Evolutionary conservation across 2,329 filamentous ascomycete species (phyloP).

Genomic region (Phaeosphaeria sp.): DNA sequence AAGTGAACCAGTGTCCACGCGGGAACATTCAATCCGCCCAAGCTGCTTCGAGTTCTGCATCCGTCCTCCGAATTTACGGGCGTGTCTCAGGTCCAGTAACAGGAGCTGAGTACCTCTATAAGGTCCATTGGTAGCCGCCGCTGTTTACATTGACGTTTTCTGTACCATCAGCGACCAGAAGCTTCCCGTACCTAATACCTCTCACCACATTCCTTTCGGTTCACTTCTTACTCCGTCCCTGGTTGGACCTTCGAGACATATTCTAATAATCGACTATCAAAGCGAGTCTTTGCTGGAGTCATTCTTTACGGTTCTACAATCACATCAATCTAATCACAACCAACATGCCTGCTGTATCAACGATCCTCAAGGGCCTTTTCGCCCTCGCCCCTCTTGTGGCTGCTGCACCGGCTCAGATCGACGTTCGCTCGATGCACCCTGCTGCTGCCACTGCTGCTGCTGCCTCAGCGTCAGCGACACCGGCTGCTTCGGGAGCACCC

Average conservation of each 20-base stretch:
- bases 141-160: conserved; percentile 47
- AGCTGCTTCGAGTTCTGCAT: conserved; percentile 38
- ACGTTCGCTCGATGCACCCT: conserved; percentile 31
- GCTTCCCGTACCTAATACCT: conserved; percentile 46
- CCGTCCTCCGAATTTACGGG: conserved; percentile 47
- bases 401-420: conserved; percentile 38
- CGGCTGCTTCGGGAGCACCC: conserved; percentile 15
- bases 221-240: conserved; percentile 47
- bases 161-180: conserved; percentile 46
- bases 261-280: conserved; percentile 45
- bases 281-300: conserved; percentile 49
- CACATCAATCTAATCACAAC: conserved; percentile 39
- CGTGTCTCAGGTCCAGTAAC: conserved; percentile 44
- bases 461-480: conserved; percentile 16
- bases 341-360: conserved; percentile 48
- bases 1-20: conserved; percentile 39
- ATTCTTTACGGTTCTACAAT: conserved; percentile 24
- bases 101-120: conserved; percentile 45
- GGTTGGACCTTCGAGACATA: conserved; percentile 48
- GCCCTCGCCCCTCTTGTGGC: conserved; percentile 44
- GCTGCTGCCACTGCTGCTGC: conserved; percentile 15
- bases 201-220: conserved; percentile 45
- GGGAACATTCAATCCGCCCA: conserved; percentile 40
- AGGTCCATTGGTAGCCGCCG: conserved; percentile 47
- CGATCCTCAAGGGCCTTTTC: conserved; percentile 43